Base-by-base conservation (phyloP, 2,329 filamentous ascomycete species). In the Neonectria punicea region DNA sequence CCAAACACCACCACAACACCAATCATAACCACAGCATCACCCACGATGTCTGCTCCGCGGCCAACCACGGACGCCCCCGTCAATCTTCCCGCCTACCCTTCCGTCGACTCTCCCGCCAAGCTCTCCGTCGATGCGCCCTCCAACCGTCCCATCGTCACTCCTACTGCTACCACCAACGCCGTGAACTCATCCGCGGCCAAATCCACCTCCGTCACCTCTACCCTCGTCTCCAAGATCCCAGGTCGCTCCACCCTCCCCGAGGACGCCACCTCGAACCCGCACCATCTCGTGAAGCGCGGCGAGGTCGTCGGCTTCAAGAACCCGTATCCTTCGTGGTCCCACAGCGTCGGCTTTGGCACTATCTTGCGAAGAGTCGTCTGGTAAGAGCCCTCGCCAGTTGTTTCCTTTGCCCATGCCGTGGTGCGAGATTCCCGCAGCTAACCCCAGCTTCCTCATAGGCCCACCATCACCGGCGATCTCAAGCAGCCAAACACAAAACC, bases 401-500 rank as follows among this genome's bases (percentile, higher is more conserved):
- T 18, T 25, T 36, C 34, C 7, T 10, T 10, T 28, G n/a, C 16
- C 13, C 5, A 11, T 9, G 16, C 8, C 22, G 32, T 32, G 28
- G 25, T 2, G 25, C 9, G n/a, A 20, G 34, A 14, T 14, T 14
- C 30, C 32, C 53, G 41, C 44, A 53, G 57, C 69, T 73, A 51
- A 73, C 50, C 30, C 36, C 9, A 22, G 16, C 13, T 53, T 28
- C 18, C 8, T 28, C 10, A 22, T 63, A 79, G 80, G 78, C 79
- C 80, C 6, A 74, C 71, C n/a, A n/a, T 82, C 6, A 78, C 76
- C 1, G 83, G 84, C 64, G 75, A 80, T 20, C 67, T 83, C 50
- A 77, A 78, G 11, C 67, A 47, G 1, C 91, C 92, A 30, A 85
- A 93, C 74, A 90, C 89, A 8, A 86, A 85, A 10, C 85, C 86